Base-by-base conservation (phyloP, 768 basidiomycete genomes). In the Termitomyces titanicus region DNA sequence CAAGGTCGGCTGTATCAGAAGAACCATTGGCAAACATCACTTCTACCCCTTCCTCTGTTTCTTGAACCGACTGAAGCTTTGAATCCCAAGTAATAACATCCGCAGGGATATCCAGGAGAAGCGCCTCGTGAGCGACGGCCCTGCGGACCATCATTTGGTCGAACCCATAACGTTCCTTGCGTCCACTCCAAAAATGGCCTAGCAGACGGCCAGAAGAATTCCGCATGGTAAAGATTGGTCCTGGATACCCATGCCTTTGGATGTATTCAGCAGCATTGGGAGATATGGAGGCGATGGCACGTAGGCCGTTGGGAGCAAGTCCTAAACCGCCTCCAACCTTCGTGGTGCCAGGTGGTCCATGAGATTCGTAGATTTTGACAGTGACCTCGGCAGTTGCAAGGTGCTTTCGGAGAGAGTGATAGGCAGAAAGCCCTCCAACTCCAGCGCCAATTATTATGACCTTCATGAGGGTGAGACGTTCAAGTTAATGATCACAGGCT, bases 261-360 rank as follows among this genome's bases (percentile, higher is more conserved):
- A 75, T 70, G 31, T 70, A 68, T 10, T 62, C 55, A n/a, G 64
- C 61, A 3, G 73, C 70, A 9, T 57, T 60, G 3, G 64, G 63
- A 10, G 67, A 67, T 20, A 75, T 56, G 2, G 63, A 60, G 6
- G 63, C 59, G 15, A 76, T 66, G 25, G 72, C 70, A 8, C 74
- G 69, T 9, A 72, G 64, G 17, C 74, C 74, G 42, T 76, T 75
- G 2, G 75, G 73, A 24, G 72, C 70, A 17, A 76, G 66, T 0
- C 74, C 72, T 12, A 75, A 64, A 8, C 72, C 74, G 8, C 72
- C 73, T 12, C 74, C 72, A 18, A 73, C 52, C 43, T 60, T 62
- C 18, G 63, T 62, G 3, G 67, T 66, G 12, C 65, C 63, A 10
- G 69, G 65, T 11, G 65, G 67, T 38, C 65, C 54, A 54, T 72